These are phyloP conservation scores for Penicillium sp. DNA, from an alignment of 2,329 filamentous ascomycete species.

Conservation along the genomic window DNA sequence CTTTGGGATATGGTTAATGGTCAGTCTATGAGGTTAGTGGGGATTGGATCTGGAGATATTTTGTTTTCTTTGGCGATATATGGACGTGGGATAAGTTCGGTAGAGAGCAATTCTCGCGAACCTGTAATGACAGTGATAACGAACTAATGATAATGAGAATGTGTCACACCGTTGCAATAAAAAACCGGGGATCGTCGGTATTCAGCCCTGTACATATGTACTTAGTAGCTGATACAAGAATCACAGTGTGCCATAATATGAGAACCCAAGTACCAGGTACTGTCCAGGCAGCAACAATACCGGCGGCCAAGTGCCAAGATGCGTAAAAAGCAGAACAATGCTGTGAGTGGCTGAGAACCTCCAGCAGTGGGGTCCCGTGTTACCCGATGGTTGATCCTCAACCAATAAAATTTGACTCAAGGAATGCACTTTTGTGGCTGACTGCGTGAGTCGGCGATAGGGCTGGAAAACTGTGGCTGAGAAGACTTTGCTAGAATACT, in stretches of 20 bases:
- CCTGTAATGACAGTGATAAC: background rate
- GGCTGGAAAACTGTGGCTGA: conserved; percentile 19
- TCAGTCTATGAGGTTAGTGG: background rate
- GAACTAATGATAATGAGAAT: conserved; percentile 1
- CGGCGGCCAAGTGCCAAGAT: conserved; percentile 15
- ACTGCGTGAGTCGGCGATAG: conserved; percentile 12
- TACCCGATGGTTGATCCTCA: conserved; percentile 9
- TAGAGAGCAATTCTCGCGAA: background rate
- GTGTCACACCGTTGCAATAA: background rate
- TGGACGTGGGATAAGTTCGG: background rate
- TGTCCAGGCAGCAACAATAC: conserved; percentile 24
- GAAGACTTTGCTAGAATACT: background rate
- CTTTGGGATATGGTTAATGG: background rate
- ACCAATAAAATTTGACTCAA: conserved; percentile 10
- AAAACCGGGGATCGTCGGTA: background rate
- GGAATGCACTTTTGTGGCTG: conserved; percentile 17
- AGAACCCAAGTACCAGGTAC: conserved; percentile 1
- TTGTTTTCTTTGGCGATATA: background rate
- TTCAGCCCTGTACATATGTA: background rate
- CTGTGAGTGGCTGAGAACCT: background rate
- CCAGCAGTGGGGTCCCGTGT: background rate
- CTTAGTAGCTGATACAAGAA: conserved; percentile 1
- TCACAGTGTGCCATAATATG: background rate
- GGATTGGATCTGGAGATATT: background rate
- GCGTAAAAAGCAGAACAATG: background rate